Conservation (phyloP, 495 filamentous ascomycete species). For the Trichocladium antarcticum region DNA sequence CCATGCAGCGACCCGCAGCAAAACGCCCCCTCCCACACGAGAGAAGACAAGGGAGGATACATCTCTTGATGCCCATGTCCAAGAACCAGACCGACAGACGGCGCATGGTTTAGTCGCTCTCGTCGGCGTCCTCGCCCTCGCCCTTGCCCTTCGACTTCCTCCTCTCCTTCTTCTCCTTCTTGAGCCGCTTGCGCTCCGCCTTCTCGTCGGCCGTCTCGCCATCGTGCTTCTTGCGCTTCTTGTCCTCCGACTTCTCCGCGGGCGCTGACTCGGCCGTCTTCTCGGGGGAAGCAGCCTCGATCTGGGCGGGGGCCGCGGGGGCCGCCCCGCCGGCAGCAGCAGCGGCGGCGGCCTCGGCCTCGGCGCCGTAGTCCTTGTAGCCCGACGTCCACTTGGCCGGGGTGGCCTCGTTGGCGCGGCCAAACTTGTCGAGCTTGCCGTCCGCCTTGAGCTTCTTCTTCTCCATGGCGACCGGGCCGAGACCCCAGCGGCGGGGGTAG, state of each 20-base stretch:
- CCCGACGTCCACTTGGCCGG: constrained; percentile 80
- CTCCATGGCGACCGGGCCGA: constrained; percentile 78
- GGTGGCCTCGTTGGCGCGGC: constrained; percentile 80
- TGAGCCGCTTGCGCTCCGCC: constrained; percentile 62
- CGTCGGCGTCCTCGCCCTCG: constrained; percentile 45
- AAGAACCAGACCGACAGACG: too few relatives aligned
- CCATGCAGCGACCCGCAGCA: constrained; percentile 5
- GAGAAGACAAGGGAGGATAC: constrained; percentile 2
- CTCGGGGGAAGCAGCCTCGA: constrained; percentile 15
- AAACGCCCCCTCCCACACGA: constrained; percentile 2
- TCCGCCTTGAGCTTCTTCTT: constrained; percentile 99
- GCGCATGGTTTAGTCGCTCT: constrained; percentile 9
- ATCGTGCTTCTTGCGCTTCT: constrained; percentile 77
- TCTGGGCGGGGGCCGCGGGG: constrained; percentile 3
- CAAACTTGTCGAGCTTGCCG: constrained; percentile 95
- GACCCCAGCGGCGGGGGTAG: constrained; percentile 89
- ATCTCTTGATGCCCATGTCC: not conserved
- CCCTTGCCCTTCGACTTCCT: constrained; percentile 45
- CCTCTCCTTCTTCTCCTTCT: constrained; percentile 61
- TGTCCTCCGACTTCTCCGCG: constrained; percentile 37
- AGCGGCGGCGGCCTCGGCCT: constrained; percentile 25
- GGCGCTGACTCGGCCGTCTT: constrained; percentile 28
- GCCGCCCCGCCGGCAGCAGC: constrained; percentile 32
- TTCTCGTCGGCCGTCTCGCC: constrained; percentile 68
- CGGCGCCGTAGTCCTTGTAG: constrained; percentile 74